Conservation (phyloP, 129 eudicot species). For the Pittosporum tobira region DNA sequence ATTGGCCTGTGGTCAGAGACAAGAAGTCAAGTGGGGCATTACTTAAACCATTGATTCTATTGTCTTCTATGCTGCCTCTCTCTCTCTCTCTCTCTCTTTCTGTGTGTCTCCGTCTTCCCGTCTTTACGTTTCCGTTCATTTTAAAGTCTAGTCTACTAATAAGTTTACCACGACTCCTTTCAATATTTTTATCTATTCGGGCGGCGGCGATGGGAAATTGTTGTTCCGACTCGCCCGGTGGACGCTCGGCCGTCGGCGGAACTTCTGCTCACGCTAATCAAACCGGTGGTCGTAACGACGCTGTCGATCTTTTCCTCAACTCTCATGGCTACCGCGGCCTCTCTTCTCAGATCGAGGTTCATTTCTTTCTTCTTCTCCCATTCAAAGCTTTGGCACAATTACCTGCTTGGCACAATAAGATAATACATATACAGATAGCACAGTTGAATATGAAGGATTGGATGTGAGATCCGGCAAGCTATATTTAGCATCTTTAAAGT, state of each 20-base stretch:
- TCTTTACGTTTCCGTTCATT: background rate
- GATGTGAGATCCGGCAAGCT: background rate
- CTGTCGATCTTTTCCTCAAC: conserved; percentile 62
- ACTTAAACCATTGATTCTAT: background rate
- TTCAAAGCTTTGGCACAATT: background rate
- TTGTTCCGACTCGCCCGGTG: conserved; percentile 58
- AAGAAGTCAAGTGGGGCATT: conserved; percentile 32
- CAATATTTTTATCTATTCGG: background rate
- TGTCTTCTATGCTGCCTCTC: too few species aligned
- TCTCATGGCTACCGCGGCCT: conserved; percentile 82
- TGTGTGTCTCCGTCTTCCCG: background rate
- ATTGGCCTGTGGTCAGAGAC: too few species aligned
- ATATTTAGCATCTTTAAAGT: background rate
- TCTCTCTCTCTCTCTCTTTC: too few species aligned
- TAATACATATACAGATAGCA: too few species aligned
- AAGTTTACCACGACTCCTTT: conserved; percentile 1
- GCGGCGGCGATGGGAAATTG: conserved; percentile 82
- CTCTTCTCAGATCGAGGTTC: conserved; percentile 96
- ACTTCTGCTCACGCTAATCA: conserved; percentile 18
- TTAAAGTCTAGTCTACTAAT: conserved; percentile 1
- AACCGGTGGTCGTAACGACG: conserved; percentile 54
- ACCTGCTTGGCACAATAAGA: too few species aligned
- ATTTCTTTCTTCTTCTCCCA: background rate
- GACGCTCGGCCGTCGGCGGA: conserved; percentile 62
- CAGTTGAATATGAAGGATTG: too few species aligned